Conservation (phyloP, 345 rosid genomes). For the Lepidium sativum region DNA sequence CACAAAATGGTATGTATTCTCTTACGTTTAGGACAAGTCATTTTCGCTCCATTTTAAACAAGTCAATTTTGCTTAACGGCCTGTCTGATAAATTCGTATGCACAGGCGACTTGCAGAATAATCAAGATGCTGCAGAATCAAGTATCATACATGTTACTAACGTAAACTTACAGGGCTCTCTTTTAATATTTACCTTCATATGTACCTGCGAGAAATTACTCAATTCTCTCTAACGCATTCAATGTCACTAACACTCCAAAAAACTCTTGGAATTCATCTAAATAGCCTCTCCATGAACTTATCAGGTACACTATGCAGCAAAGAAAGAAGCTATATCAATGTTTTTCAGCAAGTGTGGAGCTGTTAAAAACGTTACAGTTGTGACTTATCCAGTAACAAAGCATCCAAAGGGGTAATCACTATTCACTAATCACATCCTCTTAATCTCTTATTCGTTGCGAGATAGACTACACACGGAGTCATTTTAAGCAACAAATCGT, state of each 20-base stretch:
- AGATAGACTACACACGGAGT: neutral
- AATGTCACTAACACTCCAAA: neutral
- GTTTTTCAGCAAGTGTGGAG: constrained; percentile 32
- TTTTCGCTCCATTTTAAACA: neutral
- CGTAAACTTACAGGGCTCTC: constrained; percentile 8
- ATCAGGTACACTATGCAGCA: constrained; percentile 38
- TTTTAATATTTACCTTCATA: neutral
- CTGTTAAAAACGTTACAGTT: constrained; percentile 12
- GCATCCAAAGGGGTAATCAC: constrained; percentile 22
- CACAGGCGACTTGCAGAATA: constrained; percentile 21
- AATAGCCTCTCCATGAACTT: neutral
- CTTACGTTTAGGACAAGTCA: neutral
- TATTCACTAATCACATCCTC: neutral
- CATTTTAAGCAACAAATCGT: neutral
- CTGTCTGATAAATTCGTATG: neutral
- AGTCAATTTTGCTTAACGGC: neutral
- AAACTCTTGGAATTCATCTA: neutral
- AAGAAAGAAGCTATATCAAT: constrained; percentile 27
- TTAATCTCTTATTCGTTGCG: neutral
- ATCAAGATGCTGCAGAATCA: constrained; percentile 21
- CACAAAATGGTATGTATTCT: constrained; percentile 22
- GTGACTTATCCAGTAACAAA: constrained; percentile 25
- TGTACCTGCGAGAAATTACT: neutral
- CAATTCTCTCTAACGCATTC: neutral
- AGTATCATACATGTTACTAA: constrained; percentile 29